Conservation (phyloP, 768 basidiomycete genomes). For the Lactarius quietus region DNA sequence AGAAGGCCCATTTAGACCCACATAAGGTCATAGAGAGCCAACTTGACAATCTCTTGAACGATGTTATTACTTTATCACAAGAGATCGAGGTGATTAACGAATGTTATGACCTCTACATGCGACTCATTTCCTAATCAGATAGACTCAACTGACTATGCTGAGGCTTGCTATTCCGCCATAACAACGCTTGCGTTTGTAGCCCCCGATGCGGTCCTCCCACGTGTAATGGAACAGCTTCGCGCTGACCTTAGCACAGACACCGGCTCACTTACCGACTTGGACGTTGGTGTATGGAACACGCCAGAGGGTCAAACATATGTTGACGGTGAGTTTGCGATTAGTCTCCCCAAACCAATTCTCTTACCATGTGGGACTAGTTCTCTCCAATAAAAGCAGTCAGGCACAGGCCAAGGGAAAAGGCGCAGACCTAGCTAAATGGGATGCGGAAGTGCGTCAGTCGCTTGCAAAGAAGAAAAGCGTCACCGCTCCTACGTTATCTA, state of each 20-base stretch:
- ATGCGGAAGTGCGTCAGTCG: constrained; percentile 84
- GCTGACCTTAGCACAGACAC: constrained; percentile 62
- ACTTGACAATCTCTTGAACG: constrained; percentile 44
- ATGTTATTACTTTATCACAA: constrained; percentile 11
- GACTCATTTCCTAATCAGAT: constrained; percentile 6
- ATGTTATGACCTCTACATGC: constrained; percentile 31
- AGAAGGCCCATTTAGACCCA: constrained; percentile 66
- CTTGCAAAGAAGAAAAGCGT: constrained; percentile 77
- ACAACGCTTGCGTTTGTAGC: constrained; percentile 80
- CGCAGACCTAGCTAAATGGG: constrained; percentile 91
- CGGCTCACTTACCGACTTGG: constrained; percentile 61
- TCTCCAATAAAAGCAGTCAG: constrained; percentile 54
- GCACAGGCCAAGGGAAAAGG: constrained; percentile 75
- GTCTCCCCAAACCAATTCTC: not conserved
- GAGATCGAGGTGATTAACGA: constrained; percentile 27
- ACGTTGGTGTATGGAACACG: constrained; percentile 82
- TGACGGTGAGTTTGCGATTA: constrained; percentile 51
- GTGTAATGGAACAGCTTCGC: constrained; percentile 62
- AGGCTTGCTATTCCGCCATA: constrained; percentile 72
- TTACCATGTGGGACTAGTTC: constrained; percentile 41
- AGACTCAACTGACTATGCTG: constrained; percentile 25
- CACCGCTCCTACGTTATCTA: constrained; percentile 54
- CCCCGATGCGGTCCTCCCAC: constrained; percentile 62
- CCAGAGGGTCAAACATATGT: constrained; percentile 77
- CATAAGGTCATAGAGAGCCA: constrained; percentile 50